Evolutionary conservation across 1,284 basidiomycete genomes (phyloP), one percentile per base, ranked within the genome.

Genomic region (Ustilago cynodontis): DNA sequence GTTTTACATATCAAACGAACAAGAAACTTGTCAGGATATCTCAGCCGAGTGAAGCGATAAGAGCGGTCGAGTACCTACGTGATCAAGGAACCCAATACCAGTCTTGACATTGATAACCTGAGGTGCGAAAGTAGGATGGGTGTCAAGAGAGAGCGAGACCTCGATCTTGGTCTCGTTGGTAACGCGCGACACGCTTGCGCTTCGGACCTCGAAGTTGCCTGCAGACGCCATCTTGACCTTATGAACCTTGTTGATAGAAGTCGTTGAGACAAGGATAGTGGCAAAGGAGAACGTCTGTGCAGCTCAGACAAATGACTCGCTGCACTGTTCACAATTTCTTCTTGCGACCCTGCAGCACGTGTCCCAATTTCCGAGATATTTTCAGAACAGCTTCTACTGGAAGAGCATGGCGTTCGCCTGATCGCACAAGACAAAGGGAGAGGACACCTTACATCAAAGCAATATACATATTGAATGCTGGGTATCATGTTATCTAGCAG

Each of bases 11-110:
- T 26, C 18, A 9, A 29, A 45, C 2, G n/a, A n/a, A 16, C 24
- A n/a, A 24, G 18, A 43, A 39, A 43, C 16, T 16, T 22, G 26
- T n/a, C 39, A 16, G 26, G 7, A n/a, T 24, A 11, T n/a, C 35
- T 55, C 14, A 31, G 1, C 2, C 8, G 3, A 3, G 4, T 7
- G 3, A 13, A n/a, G 18, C 11, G 8, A 5, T 16, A 8, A 8
- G 20, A 24, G 61, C 3, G 24, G 10, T 16, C 24, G 28, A n/a
- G 39, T 8, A 88, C 90, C 71, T 87, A 96, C 96, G 88, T 99
- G 97, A 87, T 99, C 96, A 26, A 99, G 89, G 87, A 99, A 99
- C 13, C 97, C 97, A 73, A 99, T 96, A 26, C 97, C 97, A 1
- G 97, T 99, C 41, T 91, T 92, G 71, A 99, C 89, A 53, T 93